Evolutionary conservation across 371 early-diverging fungal genomes (phyloP).

Genomic region (Apophysomyces ossiformis): DNA sequence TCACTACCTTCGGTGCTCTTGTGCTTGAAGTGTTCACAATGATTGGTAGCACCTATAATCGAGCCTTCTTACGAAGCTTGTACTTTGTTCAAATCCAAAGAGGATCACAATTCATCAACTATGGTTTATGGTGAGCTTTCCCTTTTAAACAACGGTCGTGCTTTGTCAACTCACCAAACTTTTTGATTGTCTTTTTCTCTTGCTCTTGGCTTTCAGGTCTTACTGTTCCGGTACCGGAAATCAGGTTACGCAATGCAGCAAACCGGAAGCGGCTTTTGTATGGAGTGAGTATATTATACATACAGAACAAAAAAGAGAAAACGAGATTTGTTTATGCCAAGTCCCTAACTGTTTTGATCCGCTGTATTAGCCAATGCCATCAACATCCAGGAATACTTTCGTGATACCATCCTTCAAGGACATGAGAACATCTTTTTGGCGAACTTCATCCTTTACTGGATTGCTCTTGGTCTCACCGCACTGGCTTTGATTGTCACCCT

Average conservation of each 20-base stretch:
- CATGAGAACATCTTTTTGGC: conserved; percentile 37
- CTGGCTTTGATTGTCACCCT: conserved; percentile 42
- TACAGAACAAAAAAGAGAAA: neutral
- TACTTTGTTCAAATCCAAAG: conserved; percentile 23
- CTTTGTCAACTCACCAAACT: neutral
- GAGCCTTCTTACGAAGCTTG: conserved; percentile 24
- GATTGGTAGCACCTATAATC: conserved; percentile 28
- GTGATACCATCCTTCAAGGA: neutral
- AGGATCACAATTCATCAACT: conserved; percentile 14
- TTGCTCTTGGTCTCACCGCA: conserved; percentile 43
- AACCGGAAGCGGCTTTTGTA: conserved; percentile 29
- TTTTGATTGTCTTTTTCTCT: neutral
- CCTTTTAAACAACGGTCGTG: no score
- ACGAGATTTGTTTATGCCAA: neutral
- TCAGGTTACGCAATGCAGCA: conserved; percentile 24
- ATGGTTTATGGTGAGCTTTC: conserved; percentile 29
- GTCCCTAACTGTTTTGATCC: no score
- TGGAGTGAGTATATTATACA: conserved; percentile 24
- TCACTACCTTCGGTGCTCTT: conserved; percentile 20
- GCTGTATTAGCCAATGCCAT: no score
- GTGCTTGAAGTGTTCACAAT: conserved; percentile 31
- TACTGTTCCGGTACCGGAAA: conserved; percentile 25
- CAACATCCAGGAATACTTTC: conserved; percentile 5
- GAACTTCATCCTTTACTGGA: conserved; percentile 48
- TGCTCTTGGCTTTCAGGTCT: neutral